These are phyloP conservation scores for Fonsecaea nubica DNA, from an alignment of 2,329 filamentous ascomycete species.

Conservation along the genomic window DNA sequence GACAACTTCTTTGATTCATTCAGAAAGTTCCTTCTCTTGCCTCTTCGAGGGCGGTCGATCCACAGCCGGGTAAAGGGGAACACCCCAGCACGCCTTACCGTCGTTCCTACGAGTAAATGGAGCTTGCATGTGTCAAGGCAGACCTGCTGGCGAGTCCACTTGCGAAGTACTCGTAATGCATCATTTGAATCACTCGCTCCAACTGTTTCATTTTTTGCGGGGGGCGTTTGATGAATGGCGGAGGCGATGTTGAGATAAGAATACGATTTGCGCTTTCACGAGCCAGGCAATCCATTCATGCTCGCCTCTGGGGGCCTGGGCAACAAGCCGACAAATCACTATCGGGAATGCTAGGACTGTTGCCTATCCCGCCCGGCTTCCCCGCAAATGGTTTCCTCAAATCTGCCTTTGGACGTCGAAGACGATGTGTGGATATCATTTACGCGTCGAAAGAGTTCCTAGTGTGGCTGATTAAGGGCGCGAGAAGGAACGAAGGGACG, in stretches of 20 bases:
- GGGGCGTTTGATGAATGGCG: background rate
- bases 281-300: slow-evolving; percentile 2
- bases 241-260: slow-evolving; percentile 9
- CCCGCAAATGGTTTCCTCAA: slow-evolving; percentile 1
- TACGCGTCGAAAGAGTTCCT: background rate
- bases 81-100: background rate
- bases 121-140: background rate
- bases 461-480: background rate
- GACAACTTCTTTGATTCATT: too few species aligned
- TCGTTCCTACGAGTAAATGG: background rate
- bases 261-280: background rate
- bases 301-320: background rate
- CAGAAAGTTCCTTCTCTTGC: background rate
- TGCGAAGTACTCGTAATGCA: background rate
- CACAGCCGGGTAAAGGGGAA: background rate
- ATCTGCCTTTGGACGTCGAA: background rate
- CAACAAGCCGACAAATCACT: background rate
- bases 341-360: background rate
- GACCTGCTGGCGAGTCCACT: background rate
- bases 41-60: background rate
- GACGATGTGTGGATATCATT: background rate
- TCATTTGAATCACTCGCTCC: background rate
- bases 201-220: background rate
- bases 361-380: slow-evolving; percentile 16
- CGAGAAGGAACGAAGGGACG: background rate